Conservation (phyloP, 1,284 basidiomycete species). For the Sparassis latifolia region DNA sequence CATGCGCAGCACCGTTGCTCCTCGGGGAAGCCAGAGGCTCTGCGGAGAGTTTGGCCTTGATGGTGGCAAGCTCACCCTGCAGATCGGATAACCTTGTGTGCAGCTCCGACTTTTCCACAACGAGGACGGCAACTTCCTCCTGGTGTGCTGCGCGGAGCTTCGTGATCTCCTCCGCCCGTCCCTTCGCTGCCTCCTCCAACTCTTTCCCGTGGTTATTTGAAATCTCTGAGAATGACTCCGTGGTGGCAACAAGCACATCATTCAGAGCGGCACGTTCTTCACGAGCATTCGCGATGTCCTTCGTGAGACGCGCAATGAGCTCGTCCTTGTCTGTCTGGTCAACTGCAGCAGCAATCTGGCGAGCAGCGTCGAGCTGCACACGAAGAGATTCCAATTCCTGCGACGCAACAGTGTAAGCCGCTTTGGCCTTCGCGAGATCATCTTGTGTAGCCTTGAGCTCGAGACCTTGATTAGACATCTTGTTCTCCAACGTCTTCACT, state of each 20-base stretch:
- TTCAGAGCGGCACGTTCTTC: slow-evolving; percentile 58
- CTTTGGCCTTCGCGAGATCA: slow-evolving; percentile 71
- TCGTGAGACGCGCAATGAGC: slow-evolving; percentile 48
- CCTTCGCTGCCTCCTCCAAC: slow-evolving; percentile 62
- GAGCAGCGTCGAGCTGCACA: slow-evolving; percentile 58
- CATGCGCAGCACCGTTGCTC: slow-evolving; percentile 44
- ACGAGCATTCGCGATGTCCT: slow-evolving; percentile 51
- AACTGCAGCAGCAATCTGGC: slow-evolving; percentile 33
- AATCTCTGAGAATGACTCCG: slow-evolving; percentile 63
- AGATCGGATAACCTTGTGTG: slow-evolving; percentile 58
- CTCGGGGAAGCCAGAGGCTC: slow-evolving; percentile 42
- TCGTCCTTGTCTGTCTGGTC: slow-evolving; percentile 42
- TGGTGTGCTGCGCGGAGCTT: slow-evolving; percentile 54
- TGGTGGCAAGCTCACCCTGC: slow-evolving; percentile 67
- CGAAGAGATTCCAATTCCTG: slow-evolving; percentile 50
- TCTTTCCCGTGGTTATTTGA: slow-evolving; percentile 62
- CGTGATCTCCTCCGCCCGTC: slow-evolving; percentile 62
- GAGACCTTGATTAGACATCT: slow-evolving; percentile 50
- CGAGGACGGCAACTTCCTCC: slow-evolving; percentile 47
- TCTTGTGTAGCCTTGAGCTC: slow-evolving; percentile 79
- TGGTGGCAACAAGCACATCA: slow-evolving; percentile 58
- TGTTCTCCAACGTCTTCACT: slow-evolving; percentile 55
- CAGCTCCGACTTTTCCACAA: slow-evolving; percentile 53
- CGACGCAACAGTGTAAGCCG: slow-evolving; percentile 41
- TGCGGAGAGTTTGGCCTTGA: slow-evolving; percentile 46